Percentiles rank a stretch among this genome's conserved stretches.
These are phyloP conservation scores for Aspergillus cejpii DNA, from an alignment of 2,329 filamentous ascomycete species.

Conservation along the genomic window DNA sequence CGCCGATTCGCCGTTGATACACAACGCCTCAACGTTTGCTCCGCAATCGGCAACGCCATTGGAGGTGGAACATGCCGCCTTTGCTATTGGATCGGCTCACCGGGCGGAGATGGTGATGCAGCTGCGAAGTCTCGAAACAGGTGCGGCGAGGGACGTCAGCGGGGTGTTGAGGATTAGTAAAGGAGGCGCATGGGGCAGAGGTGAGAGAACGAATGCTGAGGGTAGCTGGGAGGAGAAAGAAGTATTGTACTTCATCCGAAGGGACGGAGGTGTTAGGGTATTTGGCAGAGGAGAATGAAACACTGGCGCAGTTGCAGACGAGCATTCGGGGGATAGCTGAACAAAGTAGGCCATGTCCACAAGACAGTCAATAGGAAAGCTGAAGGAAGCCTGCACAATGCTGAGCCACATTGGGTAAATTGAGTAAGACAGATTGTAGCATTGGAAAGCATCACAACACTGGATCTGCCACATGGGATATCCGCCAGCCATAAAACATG, in stretches of 20 bases:
- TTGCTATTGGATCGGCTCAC: constrained; percentile 67
- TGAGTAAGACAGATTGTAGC: constrained; percentile 28
- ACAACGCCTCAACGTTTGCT: constrained; percentile 33
- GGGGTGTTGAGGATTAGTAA: constrained; percentile 73
- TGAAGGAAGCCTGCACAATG: constrained; percentile 5
- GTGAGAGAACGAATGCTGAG: constrained; percentile 23
- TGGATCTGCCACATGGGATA: constrained; percentile 35
- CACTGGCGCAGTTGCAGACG: constrained; percentile 6
- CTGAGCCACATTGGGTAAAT: constrained; percentile 9
- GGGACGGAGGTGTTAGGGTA: constrained; percentile 71
- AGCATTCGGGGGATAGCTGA: not conserved
- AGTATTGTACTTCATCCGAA: constrained; percentile 70
- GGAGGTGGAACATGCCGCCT: constrained; percentile 63
- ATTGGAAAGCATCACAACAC: constrained; percentile 30
- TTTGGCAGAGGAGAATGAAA: constrained; percentile 70
- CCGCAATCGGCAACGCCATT: constrained; percentile 54
- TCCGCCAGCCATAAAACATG: constrained; percentile 34
- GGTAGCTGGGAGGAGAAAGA: constrained; percentile 53
- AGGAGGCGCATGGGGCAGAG: constrained; percentile 42
- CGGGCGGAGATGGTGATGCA: constrained; percentile 64
- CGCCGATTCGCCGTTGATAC: constrained; percentile 67
- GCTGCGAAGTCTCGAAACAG: constrained; percentile 72
- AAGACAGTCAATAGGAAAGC: no score
- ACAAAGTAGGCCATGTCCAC: no score
- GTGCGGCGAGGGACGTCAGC: constrained; percentile 82